Percentiles rank a stretch among this genome's conserved stretches.
Conservation (phyloP, 768 basidiomycete species). For the Lactarius pseudohatsudake region DNA sequence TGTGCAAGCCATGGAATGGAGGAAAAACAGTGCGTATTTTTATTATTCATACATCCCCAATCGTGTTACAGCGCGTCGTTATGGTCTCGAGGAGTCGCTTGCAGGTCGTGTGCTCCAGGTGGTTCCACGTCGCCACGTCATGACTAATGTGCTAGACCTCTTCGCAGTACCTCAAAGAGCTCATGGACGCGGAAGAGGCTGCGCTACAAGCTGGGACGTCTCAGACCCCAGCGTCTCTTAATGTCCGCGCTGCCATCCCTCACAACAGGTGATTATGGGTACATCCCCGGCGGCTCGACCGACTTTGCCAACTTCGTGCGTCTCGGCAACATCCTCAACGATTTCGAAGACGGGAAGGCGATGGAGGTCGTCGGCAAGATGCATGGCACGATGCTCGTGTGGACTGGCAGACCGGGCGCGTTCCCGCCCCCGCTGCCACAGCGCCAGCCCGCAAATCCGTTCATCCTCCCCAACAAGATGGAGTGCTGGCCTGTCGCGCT, state of each 20-base stretch:
- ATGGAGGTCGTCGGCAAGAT: constrained; percentile 19
- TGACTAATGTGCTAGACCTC: neutral
- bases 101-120: constrained; percentile 25
- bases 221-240: constrained; percentile 7
- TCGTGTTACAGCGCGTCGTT: constrained; percentile 22
- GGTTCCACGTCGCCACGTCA: neutral
- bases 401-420: neutral
- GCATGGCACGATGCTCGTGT: constrained; percentile 20
- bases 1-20: too few species aligned
- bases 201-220: constrained; percentile 6
- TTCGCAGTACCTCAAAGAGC: constrained; percentile 24
- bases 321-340: constrained; percentile 23
- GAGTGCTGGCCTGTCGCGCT: constrained; percentile 28
- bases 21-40: too few species aligned
- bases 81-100: constrained; percentile 26
- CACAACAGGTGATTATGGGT: constrained; percentile 23
- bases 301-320: constrained; percentile 24
- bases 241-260: neutral
- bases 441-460: constrained; percentile 19
- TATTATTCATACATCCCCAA: too few species aligned
- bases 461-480: constrained; percentile 12
- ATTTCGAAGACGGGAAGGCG: neutral
- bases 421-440: constrained; percentile 1
- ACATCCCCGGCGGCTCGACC: constrained; percentile 14
- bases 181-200: constrained; percentile 24